Evolutionary conservation across 1,139 yeast species (phyloP), one percentile per base, ranked within the genome.

Genomic region (Geotrichum europaeum): DNA sequence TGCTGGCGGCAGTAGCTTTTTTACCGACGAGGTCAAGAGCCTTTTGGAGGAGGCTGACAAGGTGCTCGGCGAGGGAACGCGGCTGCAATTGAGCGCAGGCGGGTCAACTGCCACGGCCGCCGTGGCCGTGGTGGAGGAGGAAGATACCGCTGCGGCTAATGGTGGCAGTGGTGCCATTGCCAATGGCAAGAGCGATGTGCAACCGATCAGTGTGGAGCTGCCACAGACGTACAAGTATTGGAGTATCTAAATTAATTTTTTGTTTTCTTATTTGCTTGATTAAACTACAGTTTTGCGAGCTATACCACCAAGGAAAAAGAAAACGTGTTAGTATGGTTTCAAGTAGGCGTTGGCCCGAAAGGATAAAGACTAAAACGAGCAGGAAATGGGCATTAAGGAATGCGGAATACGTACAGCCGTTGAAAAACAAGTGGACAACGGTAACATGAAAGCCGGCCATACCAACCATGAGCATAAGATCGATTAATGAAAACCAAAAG

Each of bases 201-300:
- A 85, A 69, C 96, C 96, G 9, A 79, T 89, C 56, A 88, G 96
- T 53, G 78, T 86, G 61, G 90, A 86, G 65, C 79, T 89, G 13
- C 96, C 96, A 4, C 92, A 86, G 71, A 76, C 85, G 49, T 90
- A 89, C 73, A 86, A 90, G 70, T 87, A 87, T 65, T 90, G 97
- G 97, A 88, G 87, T 54, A 85, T 82, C 51, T 81, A 65, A 51
- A 30, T 47, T 36, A 32, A 54, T 52, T 47, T 50, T 51, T 30
- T 51, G 47, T 55, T 34, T 45, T 43, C 51, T 36, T 49, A 25
- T 54, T 24, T 49, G 22, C 32, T 55, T 49, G 25, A 20, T 55
- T 40, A 89, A 49, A 89, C 96, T 65, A 86, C 78, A 72, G 87
- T 94, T 73, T 84, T 88, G 77, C 96, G 83, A 34, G 94, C 55